phyloP scores from a whole-genome alignment of 352 stramenopile genomes.

The Thalassiosira mediterranea region DNA sequence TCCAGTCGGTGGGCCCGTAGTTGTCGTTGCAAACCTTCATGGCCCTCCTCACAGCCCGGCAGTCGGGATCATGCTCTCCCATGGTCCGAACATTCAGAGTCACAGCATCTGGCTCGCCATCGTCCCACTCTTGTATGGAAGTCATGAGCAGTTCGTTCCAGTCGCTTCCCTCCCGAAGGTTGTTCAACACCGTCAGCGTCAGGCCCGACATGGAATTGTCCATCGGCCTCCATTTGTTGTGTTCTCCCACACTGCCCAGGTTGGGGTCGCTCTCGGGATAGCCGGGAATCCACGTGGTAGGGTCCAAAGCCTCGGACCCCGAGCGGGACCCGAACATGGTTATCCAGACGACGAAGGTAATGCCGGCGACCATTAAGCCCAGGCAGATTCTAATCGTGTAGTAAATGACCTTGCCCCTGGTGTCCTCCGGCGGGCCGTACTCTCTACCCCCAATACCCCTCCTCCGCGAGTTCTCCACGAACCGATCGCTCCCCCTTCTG shows the following conservation, averaged over 20 bases:
- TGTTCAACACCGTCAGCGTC: constrained; percentile 65
- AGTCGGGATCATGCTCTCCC: constrained; percentile 54
- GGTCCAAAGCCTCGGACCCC: constrained; percentile 25
- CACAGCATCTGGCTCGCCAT: constrained; percentile 69
- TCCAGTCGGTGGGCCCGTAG: constrained; percentile 75
- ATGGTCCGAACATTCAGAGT: constrained; percentile 44
- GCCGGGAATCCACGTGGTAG: constrained; percentile 40
- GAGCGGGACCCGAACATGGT: constrained; percentile 19
- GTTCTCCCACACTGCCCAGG: constrained; percentile 37
- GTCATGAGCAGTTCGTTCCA: constrained; percentile 62
- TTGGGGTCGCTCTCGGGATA: constrained; percentile 35
- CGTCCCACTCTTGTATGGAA: constrained; percentile 73
- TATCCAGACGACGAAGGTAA: constrained; percentile 27
- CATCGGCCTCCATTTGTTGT: constrained; percentile 38
- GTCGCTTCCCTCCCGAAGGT: constrained; percentile 48
- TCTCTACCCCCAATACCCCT: neutral
- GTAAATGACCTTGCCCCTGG: constrained; percentile 19
- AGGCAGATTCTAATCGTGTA: constrained; percentile 10
- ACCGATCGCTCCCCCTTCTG: neutral
- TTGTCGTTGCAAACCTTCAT: constrained; percentile 66
- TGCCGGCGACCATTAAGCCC: constrained; percentile 1
- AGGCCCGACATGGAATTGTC: constrained; percentile 40
- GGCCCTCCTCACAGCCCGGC: constrained; percentile 48
- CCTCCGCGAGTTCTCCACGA: neutral
- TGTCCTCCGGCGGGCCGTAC: neutral